Percentiles rank a stretch among this genome's conserved stretches.
phyloP scores from a whole-genome alignment of 2,329 filamentous ascomycete species.

The Peltaster fructicola region DNA sequence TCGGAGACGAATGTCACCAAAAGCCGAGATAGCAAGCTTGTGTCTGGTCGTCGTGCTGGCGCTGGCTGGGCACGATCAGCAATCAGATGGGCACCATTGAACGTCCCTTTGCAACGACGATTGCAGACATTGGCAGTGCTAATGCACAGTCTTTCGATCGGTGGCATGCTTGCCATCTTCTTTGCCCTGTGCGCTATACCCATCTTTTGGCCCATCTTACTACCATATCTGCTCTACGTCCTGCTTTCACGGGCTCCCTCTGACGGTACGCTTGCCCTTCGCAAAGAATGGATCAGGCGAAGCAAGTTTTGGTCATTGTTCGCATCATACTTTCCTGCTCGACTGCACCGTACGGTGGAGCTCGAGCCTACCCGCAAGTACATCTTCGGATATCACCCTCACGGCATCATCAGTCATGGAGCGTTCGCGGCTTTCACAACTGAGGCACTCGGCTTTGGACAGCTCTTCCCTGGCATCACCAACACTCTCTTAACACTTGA shows the following conservation, averaged over 20 bases:
- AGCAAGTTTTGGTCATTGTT: slow-evolving; percentile 74
- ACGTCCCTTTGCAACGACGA: slow-evolving; percentile 38
- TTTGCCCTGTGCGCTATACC: slow-evolving; percentile 86
- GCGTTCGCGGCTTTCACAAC: slow-evolving; percentile 84
- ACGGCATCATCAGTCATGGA: slow-evolving; percentile 95
- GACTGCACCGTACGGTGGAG: slow-evolving; percentile 66
- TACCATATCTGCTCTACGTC: slow-evolving; percentile 69
- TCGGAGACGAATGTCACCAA: slow-evolving; percentile 9
- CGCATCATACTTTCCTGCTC: slow-evolving; percentile 79
- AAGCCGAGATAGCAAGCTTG: slow-evolving; percentile 23
- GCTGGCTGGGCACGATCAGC: slow-evolving; percentile 33
- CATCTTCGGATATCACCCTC: slow-evolving; percentile 92
- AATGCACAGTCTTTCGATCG: slow-evolving; percentile 32
- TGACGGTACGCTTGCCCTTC: slow-evolving; percentile 55
- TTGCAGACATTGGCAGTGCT: slow-evolving; percentile 33
- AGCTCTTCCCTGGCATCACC: slow-evolving; percentile 84
- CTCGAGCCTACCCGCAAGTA: slow-evolving; percentile 75
- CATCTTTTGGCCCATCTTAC: slow-evolving; percentile 64
- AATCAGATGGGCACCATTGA: slow-evolving; percentile 75
- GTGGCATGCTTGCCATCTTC: slow-evolving; percentile 49
- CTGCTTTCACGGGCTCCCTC: slow-evolving; percentile 62
- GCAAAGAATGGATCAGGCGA: slow-evolving; percentile 56
- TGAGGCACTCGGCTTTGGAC: slow-evolving; percentile 69
- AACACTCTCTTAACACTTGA: slow-evolving; percentile 91
- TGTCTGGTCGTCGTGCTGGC: slow-evolving; percentile 35